phyloP scores from a whole-genome alignment of 495 filamentous ascomycete species.

The Penicillium bialowiezense region DNA sequence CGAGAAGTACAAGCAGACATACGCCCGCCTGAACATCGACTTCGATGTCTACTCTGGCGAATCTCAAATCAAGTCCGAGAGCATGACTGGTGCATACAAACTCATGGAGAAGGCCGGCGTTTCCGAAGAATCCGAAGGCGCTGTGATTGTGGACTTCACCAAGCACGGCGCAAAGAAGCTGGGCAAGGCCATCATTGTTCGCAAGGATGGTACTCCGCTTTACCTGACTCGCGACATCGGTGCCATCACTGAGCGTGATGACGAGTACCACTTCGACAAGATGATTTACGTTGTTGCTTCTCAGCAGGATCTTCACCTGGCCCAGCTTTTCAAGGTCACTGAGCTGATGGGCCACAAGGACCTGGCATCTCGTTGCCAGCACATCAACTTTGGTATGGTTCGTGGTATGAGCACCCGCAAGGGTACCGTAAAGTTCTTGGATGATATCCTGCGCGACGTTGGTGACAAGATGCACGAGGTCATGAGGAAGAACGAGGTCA shows the following conservation, averaged over 20 bases:
- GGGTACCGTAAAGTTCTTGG: constrained; percentile 68
- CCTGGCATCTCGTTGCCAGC: constrained; percentile 58
- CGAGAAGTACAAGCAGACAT: constrained; percentile 75
- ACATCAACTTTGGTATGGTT: constrained; percentile 74
- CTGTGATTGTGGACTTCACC: constrained; percentile 82
- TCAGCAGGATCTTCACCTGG: constrained; percentile 71
- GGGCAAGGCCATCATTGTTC: constrained; percentile 65
- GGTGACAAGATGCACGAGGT: constrained; percentile 71
- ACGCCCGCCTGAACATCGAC: constrained; percentile 82
- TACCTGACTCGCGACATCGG: constrained; percentile 75
- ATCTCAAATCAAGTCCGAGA: constrained; percentile 80
- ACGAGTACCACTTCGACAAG: constrained; percentile 66
- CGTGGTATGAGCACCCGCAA: constrained; percentile 67
- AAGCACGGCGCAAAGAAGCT: constrained; percentile 69
- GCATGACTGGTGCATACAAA: constrained; percentile 65
- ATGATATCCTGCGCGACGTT: constrained; percentile 63
- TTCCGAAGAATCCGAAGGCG: constrained; percentile 80
- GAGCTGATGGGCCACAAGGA: constrained; percentile 66
- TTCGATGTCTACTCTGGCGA: constrained; percentile 95
- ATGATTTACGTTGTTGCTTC: constrained; percentile 74
- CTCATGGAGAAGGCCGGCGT: constrained; percentile 69
- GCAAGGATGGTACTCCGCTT: constrained; percentile 64
- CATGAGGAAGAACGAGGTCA: constrained; percentile 62
- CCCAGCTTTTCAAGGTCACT: constrained; percentile 68
- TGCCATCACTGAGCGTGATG: constrained; percentile 59